Percentiles rank a stretch among this genome's conserved stretches.
Evolutionary conservation across 1,139 yeast species (phyloP).

Genomic region (Blastobotrys arbuscula): DNA sequence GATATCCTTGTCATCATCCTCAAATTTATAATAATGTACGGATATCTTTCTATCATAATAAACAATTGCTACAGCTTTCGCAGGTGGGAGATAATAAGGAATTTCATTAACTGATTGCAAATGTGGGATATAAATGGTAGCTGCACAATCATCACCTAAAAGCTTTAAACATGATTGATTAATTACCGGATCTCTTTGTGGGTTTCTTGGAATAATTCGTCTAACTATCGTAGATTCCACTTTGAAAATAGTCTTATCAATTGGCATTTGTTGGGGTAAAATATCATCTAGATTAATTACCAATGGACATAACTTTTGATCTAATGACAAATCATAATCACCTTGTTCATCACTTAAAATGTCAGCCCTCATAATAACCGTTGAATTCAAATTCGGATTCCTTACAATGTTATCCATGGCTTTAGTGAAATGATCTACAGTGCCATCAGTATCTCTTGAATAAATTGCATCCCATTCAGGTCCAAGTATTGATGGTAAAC

Average conservation of each 20-base stretch:
- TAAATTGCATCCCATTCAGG: constrained; percentile 49
- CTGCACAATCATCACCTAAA: constrained; percentile 30
- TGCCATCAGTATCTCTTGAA: constrained; percentile 32
- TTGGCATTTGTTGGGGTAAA: constrained; percentile 41
- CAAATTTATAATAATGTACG: constrained; percentile 71
- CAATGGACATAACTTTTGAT: constrained; percentile 22
- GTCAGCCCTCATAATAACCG: constrained; percentile 86
- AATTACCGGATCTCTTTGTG: constrained; percentile 73
- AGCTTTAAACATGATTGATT: constrained; percentile 76
- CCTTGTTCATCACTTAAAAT: constrained; percentile 48
- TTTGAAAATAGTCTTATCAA: constrained; percentile 34
- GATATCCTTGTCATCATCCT: constrained; percentile 5
- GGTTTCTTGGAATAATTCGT: constrained; percentile 83
- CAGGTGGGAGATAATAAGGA: constrained; percentile 87
- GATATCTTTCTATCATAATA: constrained; percentile 52
- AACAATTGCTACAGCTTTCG: constrained; percentile 71
- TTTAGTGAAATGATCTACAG: constrained; percentile 48
- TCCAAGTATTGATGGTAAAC: constrained; percentile 49
- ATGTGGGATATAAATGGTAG: constrained; percentile 76
- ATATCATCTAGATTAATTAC: constrained; percentile 50
- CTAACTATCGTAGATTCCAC: constrained; percentile 56
- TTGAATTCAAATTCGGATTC: constrained; percentile 89
- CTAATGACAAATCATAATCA: constrained; percentile 29
- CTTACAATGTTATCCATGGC: constrained; percentile 79
- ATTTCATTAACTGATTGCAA: constrained; percentile 52